A percentile compares a stretch with the other conserved stretches of the same genome.
phyloP scores from a whole-genome alignment of 352 stramenopile genomes.

The Globisporangium recalcitrans region DNA sequence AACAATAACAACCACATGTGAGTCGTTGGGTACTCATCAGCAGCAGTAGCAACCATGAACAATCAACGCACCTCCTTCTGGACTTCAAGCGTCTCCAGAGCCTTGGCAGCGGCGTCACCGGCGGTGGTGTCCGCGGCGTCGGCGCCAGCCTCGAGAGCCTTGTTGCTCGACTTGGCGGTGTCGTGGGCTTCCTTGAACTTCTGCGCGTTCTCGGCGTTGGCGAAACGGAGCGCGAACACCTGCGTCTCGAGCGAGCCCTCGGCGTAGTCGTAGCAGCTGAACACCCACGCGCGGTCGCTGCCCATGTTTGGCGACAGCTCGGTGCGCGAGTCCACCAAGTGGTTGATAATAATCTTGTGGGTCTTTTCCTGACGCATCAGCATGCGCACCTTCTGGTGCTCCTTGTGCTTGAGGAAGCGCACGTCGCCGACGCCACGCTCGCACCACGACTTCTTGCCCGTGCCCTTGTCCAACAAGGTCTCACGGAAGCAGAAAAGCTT shows the following conservation, averaged over 20 bases:
- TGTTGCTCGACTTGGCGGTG: conserved; percentile 92
- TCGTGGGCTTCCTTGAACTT: conserved; percentile 97
- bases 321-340: conserved; percentile 95
- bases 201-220: conserved; percentile 92
- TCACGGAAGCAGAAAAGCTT: conserved; percentile 98
- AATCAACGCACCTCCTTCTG: conserved; percentile 64
- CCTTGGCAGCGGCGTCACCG: conserved; percentile 92
- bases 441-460: conserved; percentile 96
- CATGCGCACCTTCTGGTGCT: conserved; percentile 91
- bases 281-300: conserved; percentile 96
- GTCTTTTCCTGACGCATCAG: conserved; percentile 99
- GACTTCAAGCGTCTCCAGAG: conserved; percentile 86
- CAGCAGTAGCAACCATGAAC: neutral
- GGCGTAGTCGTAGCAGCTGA: conserved; percentile 97
- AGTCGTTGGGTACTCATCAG: neutral
- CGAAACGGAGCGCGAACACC: conserved; percentile 92
- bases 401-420: conserved; percentile 96
- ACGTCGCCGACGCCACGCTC: conserved; percentile 96
- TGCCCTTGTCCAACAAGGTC: conserved; percentile 96
- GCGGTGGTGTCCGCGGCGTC: conserved; percentile 89
- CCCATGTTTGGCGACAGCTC: conserved; percentile 95
- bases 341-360: conserved; percentile 98
- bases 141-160: conserved; percentile 88
- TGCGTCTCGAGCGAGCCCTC: conserved; percentile 91
- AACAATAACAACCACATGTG: neutral